phyloP scores from a whole-genome alignment of 2,329 filamentous ascomycete genomes.

The Waltergamsia citrina region DNA sequence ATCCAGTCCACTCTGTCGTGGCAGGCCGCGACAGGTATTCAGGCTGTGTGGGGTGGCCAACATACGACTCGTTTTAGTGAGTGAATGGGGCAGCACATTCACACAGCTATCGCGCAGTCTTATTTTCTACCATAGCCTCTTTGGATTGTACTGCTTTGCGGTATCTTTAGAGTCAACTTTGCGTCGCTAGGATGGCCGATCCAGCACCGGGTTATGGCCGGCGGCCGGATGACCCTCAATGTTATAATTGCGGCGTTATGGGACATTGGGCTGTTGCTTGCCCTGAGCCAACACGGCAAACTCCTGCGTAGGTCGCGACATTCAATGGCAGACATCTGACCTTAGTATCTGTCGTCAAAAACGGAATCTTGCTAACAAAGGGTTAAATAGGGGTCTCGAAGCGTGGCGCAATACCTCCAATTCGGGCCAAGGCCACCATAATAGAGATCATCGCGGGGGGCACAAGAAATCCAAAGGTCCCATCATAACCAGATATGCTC shows the following conservation, averaged over 20 bases:
- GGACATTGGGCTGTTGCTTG: constrained; percentile 45
- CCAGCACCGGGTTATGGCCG: neutral
- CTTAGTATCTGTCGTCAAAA: too few species aligned
- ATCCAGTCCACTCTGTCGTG: too few species aligned
- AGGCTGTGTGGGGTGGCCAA: too few species aligned
- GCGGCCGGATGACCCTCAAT: constrained; percentile 27
- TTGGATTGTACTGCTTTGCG: too few species aligned
- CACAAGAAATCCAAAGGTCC: constrained; percentile 16
- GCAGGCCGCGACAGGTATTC: too few species aligned
- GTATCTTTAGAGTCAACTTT: too few species aligned
- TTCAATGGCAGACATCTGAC: too few species aligned
- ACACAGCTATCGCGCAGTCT: too few species aligned
- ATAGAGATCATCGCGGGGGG: constrained; percentile 16
- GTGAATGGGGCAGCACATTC: too few species aligned
- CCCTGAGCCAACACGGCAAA: constrained; percentile 36
- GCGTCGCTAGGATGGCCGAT: constrained; percentile 3
- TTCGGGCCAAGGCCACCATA: constrained; percentile 4
- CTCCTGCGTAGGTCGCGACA: constrained; percentile 42
- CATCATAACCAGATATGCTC: constrained; percentile 10
- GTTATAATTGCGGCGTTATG: constrained; percentile 43
- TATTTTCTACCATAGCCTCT: too few species aligned
- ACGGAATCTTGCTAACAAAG: too few species aligned
- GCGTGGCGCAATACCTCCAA: constrained; percentile 24
- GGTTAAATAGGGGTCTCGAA: constrained; percentile 19
- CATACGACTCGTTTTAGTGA: too few species aligned